Conservation (phyloP, 2,329 filamentous ascomycete species). For the Talaromyces sp. region DNA sequence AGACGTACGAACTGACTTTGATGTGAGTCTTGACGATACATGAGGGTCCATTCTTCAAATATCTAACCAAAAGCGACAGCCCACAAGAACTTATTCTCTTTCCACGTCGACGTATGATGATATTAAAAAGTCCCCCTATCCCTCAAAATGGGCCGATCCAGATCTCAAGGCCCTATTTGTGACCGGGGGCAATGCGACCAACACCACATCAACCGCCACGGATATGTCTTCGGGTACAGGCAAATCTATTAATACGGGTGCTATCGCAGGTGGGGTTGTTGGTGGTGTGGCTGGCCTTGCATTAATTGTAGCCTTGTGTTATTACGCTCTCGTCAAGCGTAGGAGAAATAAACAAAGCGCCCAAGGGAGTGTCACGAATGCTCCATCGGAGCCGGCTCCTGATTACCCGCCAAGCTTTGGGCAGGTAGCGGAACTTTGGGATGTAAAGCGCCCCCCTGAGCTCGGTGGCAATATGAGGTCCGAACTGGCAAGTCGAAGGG, state of each 20-base stretch:
- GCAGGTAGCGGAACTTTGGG: too few relatives aligned
- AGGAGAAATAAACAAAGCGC: not conserved
- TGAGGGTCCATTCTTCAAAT: not conserved
- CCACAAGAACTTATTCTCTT: not conserved
- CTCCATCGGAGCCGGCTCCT: too few relatives aligned
- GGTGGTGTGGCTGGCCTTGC: slow-evolving; percentile 1
- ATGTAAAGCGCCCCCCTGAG: too few relatives aligned
- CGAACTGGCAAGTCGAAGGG: too few relatives aligned
- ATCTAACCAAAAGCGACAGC: not conserved
- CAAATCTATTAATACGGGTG: not conserved
- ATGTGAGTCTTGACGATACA: not conserved
- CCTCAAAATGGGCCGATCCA: not conserved
- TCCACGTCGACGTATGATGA: not conserved
- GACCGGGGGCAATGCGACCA: not conserved
- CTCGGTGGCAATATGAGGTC: too few relatives aligned
- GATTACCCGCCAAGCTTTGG: too few relatives aligned
- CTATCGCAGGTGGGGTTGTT: slow-evolving; percentile 2
- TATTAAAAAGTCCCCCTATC: not conserved
- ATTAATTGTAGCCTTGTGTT: not conserved
- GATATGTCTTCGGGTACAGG: not conserved
- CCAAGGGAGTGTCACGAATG: too few relatives aligned
- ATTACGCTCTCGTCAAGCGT: not conserved
- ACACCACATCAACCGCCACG: not conserved
- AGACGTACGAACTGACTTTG: not conserved
- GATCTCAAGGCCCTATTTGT: not conserved